Percentiles rank a stretch among this genome's conserved stretches.
phyloP scores from a whole-genome alignment of 768 basidiomycete genomes.

The Boletus speciosus region DNA sequence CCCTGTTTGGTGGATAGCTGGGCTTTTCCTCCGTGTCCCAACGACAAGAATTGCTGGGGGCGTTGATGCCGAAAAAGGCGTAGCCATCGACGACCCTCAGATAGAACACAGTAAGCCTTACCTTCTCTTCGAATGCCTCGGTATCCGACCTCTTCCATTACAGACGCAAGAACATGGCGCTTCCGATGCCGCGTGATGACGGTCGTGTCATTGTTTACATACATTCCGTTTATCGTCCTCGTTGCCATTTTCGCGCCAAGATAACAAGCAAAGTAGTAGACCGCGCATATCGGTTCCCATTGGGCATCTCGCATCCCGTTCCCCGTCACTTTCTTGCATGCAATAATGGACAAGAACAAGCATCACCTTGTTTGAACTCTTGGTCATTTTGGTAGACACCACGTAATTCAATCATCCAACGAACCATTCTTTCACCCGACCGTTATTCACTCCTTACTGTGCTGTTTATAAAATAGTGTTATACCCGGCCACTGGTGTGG shows the following conservation, averaged over 20 bases:
- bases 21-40: slow-evolving; percentile 51
- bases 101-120: slow-evolving; percentile 63
- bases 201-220: slow-evolving; percentile 63
- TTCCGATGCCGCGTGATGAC: slow-evolving; percentile 73
- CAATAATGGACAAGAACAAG: slow-evolving; percentile 18
- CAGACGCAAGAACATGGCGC: slow-evolving; percentile 75
- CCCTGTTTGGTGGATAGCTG: slow-evolving; percentile 66
- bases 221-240: slow-evolving; percentile 75
- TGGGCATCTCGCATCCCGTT: slow-evolving; percentile 4
- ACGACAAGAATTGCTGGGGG: slow-evolving; percentile 60
- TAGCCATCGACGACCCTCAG: slow-evolving; percentile 75
- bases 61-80: slow-evolving; percentile 58
- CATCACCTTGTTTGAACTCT: slow-evolving; percentile 8
- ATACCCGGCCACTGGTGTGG: slow-evolving; percentile 23
- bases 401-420: slow-evolving; percentile 8
- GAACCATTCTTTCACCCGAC: slow-evolving; percentile 20
- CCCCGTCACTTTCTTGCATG: slow-evolving; percentile 24
- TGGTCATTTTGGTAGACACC: slow-evolving; percentile 17
- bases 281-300: slow-evolving; percentile 3
- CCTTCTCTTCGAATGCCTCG: not conserved
- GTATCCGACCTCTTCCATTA: slow-evolving; percentile 4
- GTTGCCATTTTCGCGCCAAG: slow-evolving; percentile 58
- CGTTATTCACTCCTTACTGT: slow-evolving; percentile 20
- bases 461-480: slow-evolving; percentile 26
- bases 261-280: slow-evolving; percentile 20